phyloP scores from a whole-genome alignment of 2,329 filamentous ascomycete species.

The Diaporthe batatas region DNA sequence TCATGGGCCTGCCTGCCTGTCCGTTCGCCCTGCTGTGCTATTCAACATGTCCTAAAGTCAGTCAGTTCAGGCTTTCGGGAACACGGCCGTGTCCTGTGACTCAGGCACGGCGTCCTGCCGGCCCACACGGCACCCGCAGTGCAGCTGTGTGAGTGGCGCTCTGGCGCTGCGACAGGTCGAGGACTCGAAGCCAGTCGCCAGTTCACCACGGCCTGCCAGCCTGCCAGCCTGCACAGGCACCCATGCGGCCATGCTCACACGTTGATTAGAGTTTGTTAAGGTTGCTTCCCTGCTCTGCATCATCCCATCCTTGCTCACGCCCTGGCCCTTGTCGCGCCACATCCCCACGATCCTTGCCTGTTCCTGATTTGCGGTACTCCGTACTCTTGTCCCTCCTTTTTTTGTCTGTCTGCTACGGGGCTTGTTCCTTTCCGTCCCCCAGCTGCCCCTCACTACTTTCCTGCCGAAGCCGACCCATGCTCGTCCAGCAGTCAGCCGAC shows the following conservation, averaged over 20 bases:
- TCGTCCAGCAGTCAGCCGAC: slow-evolving; percentile 30
- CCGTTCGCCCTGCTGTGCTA: not conserved
- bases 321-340: slow-evolving; percentile 20
- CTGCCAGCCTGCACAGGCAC: too few relatives aligned
- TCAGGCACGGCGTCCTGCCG: slow-evolving; percentile 23
- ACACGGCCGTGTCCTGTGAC: slow-evolving; percentile 26
- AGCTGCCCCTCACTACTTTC: slow-evolving; percentile 27
- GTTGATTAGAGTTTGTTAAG: slow-evolving; percentile 33
- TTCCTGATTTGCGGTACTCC: slow-evolving; percentile 23
- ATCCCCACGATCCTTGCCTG: slow-evolving; percentile 30
- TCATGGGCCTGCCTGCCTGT: too few relatives aligned
- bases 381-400: slow-evolving; percentile 10
- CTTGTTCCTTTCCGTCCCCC: slow-evolving; percentile 29
- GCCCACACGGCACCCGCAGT: slow-evolving; percentile 27
- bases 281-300: slow-evolving; percentile 23
- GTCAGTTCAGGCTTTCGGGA: slow-evolving; percentile 1
- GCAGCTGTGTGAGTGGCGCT: slow-evolving; percentile 22
- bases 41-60: not conserved
- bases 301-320: not conserved
- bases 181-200: too few relatives aligned
- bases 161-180: too few relatives aligned
- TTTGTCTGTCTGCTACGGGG: slow-evolving; percentile 23
- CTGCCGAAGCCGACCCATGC: slow-evolving; percentile 22
- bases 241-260: slow-evolving; percentile 21
- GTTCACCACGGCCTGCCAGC: not conserved